Evolutionary conservation across 139 green algal species (phyloP), one percentile per base, ranked within the genome.

Genomic region (Nannochloris sp.): DNA sequence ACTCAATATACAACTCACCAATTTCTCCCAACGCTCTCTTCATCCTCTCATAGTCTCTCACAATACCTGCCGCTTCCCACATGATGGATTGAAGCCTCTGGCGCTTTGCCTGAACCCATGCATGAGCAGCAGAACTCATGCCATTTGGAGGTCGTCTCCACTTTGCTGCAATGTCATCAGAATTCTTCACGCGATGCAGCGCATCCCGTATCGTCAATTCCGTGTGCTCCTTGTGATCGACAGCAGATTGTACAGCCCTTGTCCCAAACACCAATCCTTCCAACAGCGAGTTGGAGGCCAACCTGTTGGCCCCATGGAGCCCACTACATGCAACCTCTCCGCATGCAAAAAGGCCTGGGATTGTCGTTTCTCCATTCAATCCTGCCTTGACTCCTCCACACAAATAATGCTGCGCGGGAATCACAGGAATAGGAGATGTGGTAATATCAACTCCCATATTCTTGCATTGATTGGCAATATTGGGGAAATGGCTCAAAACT

Each of bases 371-470:
- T 1, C 86, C 92, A 14, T 80, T 57, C 61, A 98, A 69, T 23
- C 89, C 90, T 0, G 89, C 88, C 66, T 83, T 51, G 19, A 97
- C 86, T n/a, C 93, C 93, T 21, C 93, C 93, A 72, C 93, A 98
- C 48, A 94, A 88, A 85, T 98, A 99, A 77, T 99, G 93, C 76
- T 95, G 87, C 4, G 88, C 89, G 0, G 93, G 93, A 24, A 92
- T 78, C 8, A 99, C 93, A 0, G 93, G 93, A 64, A 99, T 98
- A 25, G 87, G 83, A 19, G 96, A 77, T 25, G 31, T 29, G 0
- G 87, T 92, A 66, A 98, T 97, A 76, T 98, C 88, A 15, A 98
- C 77, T 34, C 93, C 93, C 50, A 86, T 27, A 25, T 75, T 27
- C n/a, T 49, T 11, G 69, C 89, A 93, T 46, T 76, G 76, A 2